Percentiles rank a stretch among this genome's conserved stretches.
Evolutionary conservation across 2,329 filamentous ascomycete genomes (phyloP).

Genomic region (Diaporthe australafricana): DNA sequence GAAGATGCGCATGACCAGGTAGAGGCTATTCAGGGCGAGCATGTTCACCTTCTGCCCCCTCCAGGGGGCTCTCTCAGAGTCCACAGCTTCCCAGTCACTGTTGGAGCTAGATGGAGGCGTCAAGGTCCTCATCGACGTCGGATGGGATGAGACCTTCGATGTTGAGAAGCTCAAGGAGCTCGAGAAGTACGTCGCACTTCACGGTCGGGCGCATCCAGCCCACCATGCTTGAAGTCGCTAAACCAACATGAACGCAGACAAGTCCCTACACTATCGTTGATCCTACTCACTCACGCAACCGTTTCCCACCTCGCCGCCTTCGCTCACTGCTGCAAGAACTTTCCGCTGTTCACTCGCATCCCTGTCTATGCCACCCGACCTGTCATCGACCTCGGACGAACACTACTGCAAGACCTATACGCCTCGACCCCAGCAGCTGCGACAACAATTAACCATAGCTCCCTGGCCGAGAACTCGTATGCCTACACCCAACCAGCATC

Average conservation of each 20-base stretch:
- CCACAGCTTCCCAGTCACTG: conserved; percentile 91
- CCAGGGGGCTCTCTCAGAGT: conserved; percentile 89
- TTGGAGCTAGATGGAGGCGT: conserved; percentile 96
- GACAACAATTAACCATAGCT: conserved; percentile 80
- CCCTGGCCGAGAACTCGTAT: conserved; percentile 75
- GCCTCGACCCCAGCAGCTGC: conserved; percentile 88
- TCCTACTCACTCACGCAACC: conserved; percentile 95
- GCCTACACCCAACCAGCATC: conserved; percentile 64
- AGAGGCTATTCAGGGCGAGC: conserved; percentile 42
- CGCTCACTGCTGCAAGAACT: conserved; percentile 96
- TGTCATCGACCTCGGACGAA: conserved; percentile 92
- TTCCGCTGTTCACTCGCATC: conserved; percentile 90
- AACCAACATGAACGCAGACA: conserved; percentile 66
- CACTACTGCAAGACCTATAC: conserved; percentile 91
- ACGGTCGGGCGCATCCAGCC: not conserved
- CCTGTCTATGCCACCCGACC: conserved; percentile 95
- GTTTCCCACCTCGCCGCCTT: conserved; percentile 92
- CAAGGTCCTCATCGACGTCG: conserved; percentile 93
- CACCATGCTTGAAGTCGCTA: not conserved
- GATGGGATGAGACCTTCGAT: conserved; percentile 95
- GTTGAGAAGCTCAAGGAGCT: conserved; percentile 84
- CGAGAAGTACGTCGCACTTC: conserved; percentile 75
- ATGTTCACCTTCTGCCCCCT: conserved; percentile 99
- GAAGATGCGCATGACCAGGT: conserved; percentile 31
- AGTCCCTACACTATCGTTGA: conserved; percentile 89